phyloP scores from a whole-genome alignment of 2,329 filamentous ascomycete species.

The Pezicula radicicola region DNA sequence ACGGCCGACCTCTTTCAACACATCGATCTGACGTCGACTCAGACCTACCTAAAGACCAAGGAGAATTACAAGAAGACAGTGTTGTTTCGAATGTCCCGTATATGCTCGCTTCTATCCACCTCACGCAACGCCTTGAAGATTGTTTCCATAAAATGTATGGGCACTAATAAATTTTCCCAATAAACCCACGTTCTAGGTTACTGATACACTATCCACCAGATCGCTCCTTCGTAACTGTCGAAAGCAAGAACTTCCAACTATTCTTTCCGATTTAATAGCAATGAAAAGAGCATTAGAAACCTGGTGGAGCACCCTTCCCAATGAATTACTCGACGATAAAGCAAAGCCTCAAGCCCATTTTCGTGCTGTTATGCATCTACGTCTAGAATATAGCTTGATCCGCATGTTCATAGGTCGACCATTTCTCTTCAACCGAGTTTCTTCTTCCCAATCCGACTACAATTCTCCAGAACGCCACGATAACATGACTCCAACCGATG shows the following conservation, averaged over 20 bases:
- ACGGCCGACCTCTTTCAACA: conserved; percentile 53
- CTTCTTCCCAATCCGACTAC: background rate
- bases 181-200: background rate
- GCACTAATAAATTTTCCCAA: too few relatives aligned
- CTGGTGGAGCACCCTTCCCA: background rate
- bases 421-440: background rate
- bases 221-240: background rate
- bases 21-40: conserved; percentile 50
- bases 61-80: conserved; percentile 33
- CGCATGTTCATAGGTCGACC: background rate
- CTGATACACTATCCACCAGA: background rate
- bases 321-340: background rate
- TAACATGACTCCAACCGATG: too few relatives aligned
- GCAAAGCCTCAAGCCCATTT: background rate
- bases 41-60: conserved; percentile 40
- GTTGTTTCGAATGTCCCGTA: conserved; percentile 40
- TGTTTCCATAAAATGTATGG: conserved; percentile 22
- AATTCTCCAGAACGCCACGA: background rate
- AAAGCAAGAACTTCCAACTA: background rate
- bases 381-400: background rate
- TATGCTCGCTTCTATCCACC: conserved; percentile 40
- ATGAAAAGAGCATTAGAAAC: background rate
- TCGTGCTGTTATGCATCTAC: background rate
- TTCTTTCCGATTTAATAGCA: background rate
- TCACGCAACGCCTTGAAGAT: conserved; percentile 25